Conservation (phyloP, 1,284 basidiomycete genomes). For the Ceratobasidium papillatum region DNA sequence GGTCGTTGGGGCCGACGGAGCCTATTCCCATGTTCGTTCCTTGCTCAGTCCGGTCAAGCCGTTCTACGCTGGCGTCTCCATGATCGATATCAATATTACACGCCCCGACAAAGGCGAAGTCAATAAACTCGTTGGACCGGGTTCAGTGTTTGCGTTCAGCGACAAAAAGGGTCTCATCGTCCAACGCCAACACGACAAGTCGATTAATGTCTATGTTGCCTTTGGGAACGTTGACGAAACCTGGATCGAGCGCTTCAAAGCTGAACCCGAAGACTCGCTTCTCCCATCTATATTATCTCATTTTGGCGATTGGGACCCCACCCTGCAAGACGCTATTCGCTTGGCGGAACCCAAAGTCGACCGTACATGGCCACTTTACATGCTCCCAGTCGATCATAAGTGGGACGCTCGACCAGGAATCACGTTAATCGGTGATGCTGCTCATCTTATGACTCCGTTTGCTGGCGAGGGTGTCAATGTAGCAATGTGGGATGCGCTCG, state of each 20-base stretch:
- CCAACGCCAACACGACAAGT: slow-evolving; percentile 52
- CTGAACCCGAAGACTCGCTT: not conserved
- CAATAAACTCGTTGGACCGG: slow-evolving; percentile 49
- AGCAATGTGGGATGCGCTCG: slow-evolving; percentile 50
- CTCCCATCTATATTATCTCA: slow-evolving; percentile 43
- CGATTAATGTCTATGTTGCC: slow-evolving; percentile 51
- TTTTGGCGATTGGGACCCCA: slow-evolving; percentile 49
- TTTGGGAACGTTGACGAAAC: slow-evolving; percentile 47
- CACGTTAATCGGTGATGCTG: slow-evolving; percentile 57
- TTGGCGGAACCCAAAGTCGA: slow-evolving; percentile 47
- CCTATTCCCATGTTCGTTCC: slow-evolving; percentile 56
- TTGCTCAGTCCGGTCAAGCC: slow-evolving; percentile 51
- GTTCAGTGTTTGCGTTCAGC: slow-evolving; percentile 49
- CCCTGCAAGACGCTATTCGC: slow-evolving; percentile 46
- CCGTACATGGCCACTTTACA: slow-evolving; percentile 47
- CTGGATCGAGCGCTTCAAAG: slow-evolving; percentile 40
- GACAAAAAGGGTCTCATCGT: slow-evolving; percentile 50
- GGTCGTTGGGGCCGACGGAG: slow-evolving; percentile 60
- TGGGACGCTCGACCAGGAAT: slow-evolving; percentile 45
- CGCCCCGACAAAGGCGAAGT: slow-evolving; percentile 48
- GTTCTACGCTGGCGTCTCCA: slow-evolving; percentile 52
- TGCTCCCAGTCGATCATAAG: slow-evolving; percentile 44
- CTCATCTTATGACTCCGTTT: slow-evolving; percentile 60
- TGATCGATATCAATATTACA: slow-evolving; percentile 50
- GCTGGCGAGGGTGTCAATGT: slow-evolving; percentile 59